Conservation (phyloP, 2,329 filamentous ascomycete species). For the Xylaria sp. region DNA sequence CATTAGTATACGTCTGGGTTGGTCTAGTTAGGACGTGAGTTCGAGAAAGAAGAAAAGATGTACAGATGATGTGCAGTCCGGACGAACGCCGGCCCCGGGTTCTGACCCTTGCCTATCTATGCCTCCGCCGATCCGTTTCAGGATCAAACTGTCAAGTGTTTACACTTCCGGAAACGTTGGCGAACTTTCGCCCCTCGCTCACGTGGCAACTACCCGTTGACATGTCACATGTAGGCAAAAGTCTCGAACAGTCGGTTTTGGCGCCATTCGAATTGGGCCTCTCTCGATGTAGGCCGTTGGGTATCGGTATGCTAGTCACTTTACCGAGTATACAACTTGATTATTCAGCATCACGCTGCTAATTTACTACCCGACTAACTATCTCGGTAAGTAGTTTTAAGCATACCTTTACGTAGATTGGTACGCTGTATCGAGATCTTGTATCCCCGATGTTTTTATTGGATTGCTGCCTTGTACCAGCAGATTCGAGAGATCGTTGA, state of each 20-base stretch:
- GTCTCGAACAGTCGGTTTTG: constrained; percentile 16
- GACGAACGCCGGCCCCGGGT: constrained; percentile 16
- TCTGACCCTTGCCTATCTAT: constrained; percentile 4
- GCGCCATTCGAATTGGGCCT: not conserved
- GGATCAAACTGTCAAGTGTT: not conserved
- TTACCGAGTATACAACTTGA: not conserved
- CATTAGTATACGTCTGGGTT: not conserved
- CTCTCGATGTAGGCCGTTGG: not conserved
- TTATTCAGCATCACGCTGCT: constrained; percentile 3
- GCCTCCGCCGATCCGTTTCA: constrained; percentile 35
- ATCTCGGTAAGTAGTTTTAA: too few species aligned
- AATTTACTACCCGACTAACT: too few species aligned
- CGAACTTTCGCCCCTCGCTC: constrained; percentile 2
- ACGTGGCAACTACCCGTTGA: constrained; percentile 30
- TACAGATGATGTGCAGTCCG: constrained; percentile 29
- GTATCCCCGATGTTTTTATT: not conserved
- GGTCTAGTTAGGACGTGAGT: not conserved
- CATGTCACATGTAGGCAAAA: constrained; percentile 22
- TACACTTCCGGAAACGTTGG: constrained; percentile 2
- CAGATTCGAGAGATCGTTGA: not conserved
- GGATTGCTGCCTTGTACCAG: not conserved
- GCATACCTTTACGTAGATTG: too few species aligned
- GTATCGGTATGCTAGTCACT: too few species aligned
- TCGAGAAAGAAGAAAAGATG: constrained; percentile 6
- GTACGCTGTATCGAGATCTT: not conserved